Conservation (phyloP, 2,329 filamentous ascomycete species). For the Fusarium musae region DNA sequence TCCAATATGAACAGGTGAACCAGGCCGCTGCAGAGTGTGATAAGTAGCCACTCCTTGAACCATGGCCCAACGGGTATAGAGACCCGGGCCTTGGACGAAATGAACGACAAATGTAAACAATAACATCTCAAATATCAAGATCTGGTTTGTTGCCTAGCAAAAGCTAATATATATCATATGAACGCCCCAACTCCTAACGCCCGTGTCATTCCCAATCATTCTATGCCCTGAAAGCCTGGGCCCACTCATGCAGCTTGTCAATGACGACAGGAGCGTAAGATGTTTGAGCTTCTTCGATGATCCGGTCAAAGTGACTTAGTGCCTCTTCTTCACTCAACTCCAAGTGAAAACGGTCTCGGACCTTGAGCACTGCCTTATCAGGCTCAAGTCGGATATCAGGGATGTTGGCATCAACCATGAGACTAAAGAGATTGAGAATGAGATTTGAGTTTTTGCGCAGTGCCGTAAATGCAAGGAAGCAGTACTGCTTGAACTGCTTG, state of each 20-base stretch:
- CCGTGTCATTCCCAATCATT: background rate
- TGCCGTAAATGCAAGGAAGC: constrained; percentile 92
- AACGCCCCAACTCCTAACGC: constrained; percentile 6
- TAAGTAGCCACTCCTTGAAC: background rate
- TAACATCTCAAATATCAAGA: background rate
- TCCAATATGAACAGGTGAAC: background rate
- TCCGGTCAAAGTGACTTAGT: constrained; percentile 83
- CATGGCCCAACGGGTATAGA: background rate
- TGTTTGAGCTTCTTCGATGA: constrained; percentile 91
- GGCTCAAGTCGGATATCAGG: constrained; percentile 93
- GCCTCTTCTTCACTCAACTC: constrained; percentile 94
- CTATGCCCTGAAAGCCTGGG: constrained; percentile 87
- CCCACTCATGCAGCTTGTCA: constrained; percentile 92
- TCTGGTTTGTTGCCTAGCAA: background rate
- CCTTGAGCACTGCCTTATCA: constrained; percentile 93
- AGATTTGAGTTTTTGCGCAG: constrained; percentile 89
- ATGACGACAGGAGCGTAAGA: constrained; percentile 94
- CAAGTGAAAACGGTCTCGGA: constrained; percentile 92
- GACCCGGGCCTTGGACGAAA: background rate
- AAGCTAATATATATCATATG: background rate
- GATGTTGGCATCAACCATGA: constrained; percentile 98
- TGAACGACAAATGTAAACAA: background rate
- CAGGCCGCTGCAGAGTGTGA: background rate
- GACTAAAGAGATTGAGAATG: constrained; percentile 92
- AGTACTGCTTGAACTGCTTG: constrained; percentile 91